Evolutionary conservation across 805 yeast genomes (phyloP).

Genomic region (Candida chauliodis): DNA sequence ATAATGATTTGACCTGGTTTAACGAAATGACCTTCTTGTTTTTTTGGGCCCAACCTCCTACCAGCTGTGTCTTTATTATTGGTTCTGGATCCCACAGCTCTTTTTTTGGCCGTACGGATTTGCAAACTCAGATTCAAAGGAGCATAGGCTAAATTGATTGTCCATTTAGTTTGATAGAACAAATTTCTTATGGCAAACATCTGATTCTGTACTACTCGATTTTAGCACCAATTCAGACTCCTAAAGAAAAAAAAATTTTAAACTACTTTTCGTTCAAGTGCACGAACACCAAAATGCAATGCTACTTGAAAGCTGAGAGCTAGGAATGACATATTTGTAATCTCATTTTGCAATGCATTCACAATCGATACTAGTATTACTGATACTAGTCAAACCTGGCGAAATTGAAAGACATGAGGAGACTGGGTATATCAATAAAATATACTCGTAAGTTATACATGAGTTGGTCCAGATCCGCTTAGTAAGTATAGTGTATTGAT

Average conservation of each 20-base stretch:
- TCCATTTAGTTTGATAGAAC: neutral
- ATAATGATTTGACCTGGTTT: conserved; percentile 80
- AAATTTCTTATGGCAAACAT: conserved; percentile 6
- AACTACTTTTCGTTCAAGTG: neutral
- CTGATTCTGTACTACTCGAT: neutral
- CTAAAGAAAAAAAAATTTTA: neutral
- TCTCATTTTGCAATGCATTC: too few species aligned
- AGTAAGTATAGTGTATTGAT: too few species aligned
- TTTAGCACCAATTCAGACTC: too few species aligned
- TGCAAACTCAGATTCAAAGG: conserved; percentile 19
- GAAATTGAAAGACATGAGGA: too few species aligned
- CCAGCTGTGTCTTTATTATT: conserved; percentile 94
- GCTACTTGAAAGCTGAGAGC: neutral
- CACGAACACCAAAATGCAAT: neutral
- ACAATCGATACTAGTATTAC: too few species aligned
- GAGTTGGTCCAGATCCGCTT: too few species aligned
- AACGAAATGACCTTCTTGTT: conserved; percentile 72
- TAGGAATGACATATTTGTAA: too few species aligned
- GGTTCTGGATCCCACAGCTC: conserved; percentile 92
- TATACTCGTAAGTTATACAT: too few species aligned
- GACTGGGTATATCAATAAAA: too few species aligned
- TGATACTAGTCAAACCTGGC: too few species aligned
- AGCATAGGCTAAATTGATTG: neutral
- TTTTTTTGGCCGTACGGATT: conserved; percentile 88
- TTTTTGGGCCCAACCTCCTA: conserved; percentile 88